A percentile compares a stretch with the other conserved stretches of the same genome.
These are phyloP conservation scores for Galeopsis tetrahit DNA, from an alignment of 257 asterid species.

Conservation along the genomic window DNA sequence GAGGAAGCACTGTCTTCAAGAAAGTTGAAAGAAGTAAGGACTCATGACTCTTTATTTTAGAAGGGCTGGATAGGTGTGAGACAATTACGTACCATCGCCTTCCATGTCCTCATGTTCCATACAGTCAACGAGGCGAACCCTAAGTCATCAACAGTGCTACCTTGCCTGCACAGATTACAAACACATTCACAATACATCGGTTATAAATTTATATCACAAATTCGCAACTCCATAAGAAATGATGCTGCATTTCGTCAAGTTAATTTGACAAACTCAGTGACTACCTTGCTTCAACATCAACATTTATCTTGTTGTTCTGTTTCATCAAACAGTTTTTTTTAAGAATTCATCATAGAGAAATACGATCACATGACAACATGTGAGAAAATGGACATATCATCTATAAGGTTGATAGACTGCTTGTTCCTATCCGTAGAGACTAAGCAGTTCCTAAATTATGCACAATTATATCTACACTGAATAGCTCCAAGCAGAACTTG, in stretches of 20 bases:
- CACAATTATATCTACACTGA: neutral
- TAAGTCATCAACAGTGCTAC: constrained; percentile 56
- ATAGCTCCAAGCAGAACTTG: constrained; percentile 16
- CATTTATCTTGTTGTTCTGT: neutral
- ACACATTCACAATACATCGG: constrained; percentile 19
- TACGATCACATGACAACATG: neutral
- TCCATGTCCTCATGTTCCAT: constrained; percentile 99
- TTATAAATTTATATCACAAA: neutral
- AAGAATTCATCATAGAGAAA: neutral
- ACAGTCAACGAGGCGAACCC: constrained; percentile 94
- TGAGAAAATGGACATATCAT: constrained; percentile 8
- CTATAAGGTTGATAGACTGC: neutral
- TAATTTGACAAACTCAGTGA: neutral
- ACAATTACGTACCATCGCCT: constrained; percentile 75
- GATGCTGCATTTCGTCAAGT: constrained; percentile 10
- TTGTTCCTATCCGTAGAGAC: neutral
- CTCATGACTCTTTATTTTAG: constrained; percentile 32
- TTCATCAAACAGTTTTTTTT: constrained; percentile 17
- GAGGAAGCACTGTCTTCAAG: constrained; percentile 97
- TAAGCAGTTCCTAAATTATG: neutral
- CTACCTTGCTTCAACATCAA: neutral
- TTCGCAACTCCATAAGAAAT: neutral
- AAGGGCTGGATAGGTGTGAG: constrained; percentile 34
- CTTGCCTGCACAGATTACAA: constrained; percentile 58
- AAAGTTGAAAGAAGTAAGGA: constrained; percentile 55